phyloP scores from a whole-genome alignment of 768 basidiomycete species.

The Pholiota microspora region DNA sequence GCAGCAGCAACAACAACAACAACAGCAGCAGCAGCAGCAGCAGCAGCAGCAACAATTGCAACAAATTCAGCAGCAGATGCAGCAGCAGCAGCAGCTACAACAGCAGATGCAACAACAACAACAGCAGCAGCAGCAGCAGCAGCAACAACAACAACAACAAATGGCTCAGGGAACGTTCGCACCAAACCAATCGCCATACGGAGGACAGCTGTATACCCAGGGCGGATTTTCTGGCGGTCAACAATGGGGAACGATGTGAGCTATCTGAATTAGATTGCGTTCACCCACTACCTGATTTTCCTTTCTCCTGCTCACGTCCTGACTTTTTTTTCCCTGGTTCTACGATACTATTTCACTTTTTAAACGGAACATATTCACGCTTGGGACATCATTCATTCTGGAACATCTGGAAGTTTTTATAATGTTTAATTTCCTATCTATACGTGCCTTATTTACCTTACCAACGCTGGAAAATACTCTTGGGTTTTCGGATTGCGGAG shows the following conservation, averaged over 20 bases:
- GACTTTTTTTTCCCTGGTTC: neutral
- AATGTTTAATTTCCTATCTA: too few species aligned
- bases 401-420: too few species aligned
- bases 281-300: neutral
- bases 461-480: too few species aligned
- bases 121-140: slow-evolving; percentile 8
- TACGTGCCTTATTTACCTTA: too few species aligned
- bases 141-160: slow-evolving; percentile 11
- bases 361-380: neutral
- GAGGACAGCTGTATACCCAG: slow-evolving; percentile 21
- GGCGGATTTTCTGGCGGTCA: slow-evolving; percentile 21
- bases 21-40: slow-evolving; percentile 27
- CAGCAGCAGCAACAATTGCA: slow-evolving; percentile 13
- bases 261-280: neutral
- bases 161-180: slow-evolving; percentile 25
- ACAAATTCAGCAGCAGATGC: slow-evolving; percentile 20
- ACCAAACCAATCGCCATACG: slow-evolving; percentile 13
- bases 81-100: slow-evolving; percentile 24
- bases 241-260: slow-evolving; percentile 40
- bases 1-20: slow-evolving; percentile 18
- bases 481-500: too few species aligned
- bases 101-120: slow-evolving; percentile 11
- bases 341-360: neutral
- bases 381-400: slow-evolving; percentile 17
- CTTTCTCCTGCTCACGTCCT: neutral